Percentiles rank a stretch among this genome's conserved stretches.
phyloP scores from a whole-genome alignment of 257 asterid species.

The Plantago ovata region DNA sequence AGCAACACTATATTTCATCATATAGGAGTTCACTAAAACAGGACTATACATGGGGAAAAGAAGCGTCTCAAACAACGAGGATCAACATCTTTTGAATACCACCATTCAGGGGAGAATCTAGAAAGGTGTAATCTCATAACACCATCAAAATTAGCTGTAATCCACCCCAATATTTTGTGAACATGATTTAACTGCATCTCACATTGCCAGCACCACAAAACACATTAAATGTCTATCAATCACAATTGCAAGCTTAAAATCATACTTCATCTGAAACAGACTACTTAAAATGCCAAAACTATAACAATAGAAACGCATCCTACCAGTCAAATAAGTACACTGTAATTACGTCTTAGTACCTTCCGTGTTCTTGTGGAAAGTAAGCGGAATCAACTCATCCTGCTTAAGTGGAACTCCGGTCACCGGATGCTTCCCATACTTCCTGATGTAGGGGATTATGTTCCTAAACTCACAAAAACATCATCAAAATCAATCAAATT shows the following conservation, averaged over 20 bases:
- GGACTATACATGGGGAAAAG: too few species aligned
- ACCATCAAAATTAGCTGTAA: too few species aligned
- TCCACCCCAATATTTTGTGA: too few species aligned
- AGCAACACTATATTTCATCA: background rate
- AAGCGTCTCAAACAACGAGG: too few species aligned
- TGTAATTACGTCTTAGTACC: conserved; percentile 35
- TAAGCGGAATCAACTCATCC: conserved; percentile 71
- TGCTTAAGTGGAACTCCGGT: conserved; percentile 79
- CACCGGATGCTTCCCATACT: conserved; percentile 92
- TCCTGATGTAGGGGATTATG: conserved; percentile 72
- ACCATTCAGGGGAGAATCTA: too few species aligned
- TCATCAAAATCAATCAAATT: conserved; percentile 12
- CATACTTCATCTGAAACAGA: conserved; percentile 2
- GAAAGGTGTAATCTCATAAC: too few species aligned
- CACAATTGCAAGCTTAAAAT: background rate
- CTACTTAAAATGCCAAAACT: background rate
- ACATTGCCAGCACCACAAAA: too few species aligned
- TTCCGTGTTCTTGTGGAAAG: conserved; percentile 83
- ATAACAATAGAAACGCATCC: conserved; percentile 7
- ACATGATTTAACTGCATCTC: too few species aligned
- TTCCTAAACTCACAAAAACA: conserved; percentile 42
- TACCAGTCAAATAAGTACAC: background rate
- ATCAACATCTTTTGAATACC: too few species aligned
- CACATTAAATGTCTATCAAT: background rate
- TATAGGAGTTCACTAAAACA: background rate